A percentile compares a stretch with the other conserved stretches of the same genome.
Evolutionary conservation across 78 protist genomes (phyloP).

Genomic region (Dictyostelium firmibasis): DNA sequence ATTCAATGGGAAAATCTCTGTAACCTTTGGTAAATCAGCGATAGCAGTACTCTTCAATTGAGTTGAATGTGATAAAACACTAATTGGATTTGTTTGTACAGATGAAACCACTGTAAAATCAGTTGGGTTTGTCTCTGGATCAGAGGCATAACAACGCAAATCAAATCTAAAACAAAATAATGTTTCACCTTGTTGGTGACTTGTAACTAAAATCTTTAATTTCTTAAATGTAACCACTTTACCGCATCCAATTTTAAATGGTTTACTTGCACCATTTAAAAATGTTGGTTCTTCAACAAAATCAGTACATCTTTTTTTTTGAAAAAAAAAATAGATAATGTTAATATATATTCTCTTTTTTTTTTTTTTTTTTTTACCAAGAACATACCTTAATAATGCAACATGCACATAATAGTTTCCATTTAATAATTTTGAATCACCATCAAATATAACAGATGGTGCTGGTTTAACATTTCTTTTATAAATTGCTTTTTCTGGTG

Average conservation of each 20-base stretch:
- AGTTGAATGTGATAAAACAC: slow-evolving; percentile 81
- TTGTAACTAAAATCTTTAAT: slow-evolving; percentile 75
- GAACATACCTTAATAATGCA: slow-evolving; percentile 23
- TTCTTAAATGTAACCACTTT: slow-evolving; percentile 65
- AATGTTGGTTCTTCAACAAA: slow-evolving; percentile 77
- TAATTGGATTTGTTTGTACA: slow-evolving; percentile 71
- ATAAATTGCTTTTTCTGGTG: slow-evolving; percentile 85
- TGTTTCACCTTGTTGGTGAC: slow-evolving; percentile 86
- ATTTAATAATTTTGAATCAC: slow-evolving; percentile 69
- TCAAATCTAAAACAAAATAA: slow-evolving; percentile 84
- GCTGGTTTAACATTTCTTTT: slow-evolving; percentile 82
- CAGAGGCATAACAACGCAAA: slow-evolving; percentile 49
- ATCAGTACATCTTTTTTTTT: slow-evolving; percentile 66
- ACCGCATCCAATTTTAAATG: slow-evolving; percentile 26
- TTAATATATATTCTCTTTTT: neutral
- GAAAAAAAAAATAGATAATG: neutral
- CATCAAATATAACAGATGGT: slow-evolving; percentile 82
- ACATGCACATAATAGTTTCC: slow-evolving; percentile 71
- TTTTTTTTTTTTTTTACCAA: neutral
- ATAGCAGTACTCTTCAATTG: slow-evolving; percentile 62
- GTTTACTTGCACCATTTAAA: slow-evolving; percentile 72
- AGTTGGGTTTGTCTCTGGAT: slow-evolving; percentile 48
- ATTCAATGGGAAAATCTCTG: slow-evolving; percentile 68
- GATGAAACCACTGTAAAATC: slow-evolving; percentile 48
- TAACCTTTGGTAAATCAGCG: slow-evolving; percentile 64